A percentile compares a stretch with the other conserved stretches of the same genome.
These are phyloP conservation scores for Plasmodium blacklocki DNA, from an alignment of 169 alveolate genomes.

Conservation along the genomic window DNA sequence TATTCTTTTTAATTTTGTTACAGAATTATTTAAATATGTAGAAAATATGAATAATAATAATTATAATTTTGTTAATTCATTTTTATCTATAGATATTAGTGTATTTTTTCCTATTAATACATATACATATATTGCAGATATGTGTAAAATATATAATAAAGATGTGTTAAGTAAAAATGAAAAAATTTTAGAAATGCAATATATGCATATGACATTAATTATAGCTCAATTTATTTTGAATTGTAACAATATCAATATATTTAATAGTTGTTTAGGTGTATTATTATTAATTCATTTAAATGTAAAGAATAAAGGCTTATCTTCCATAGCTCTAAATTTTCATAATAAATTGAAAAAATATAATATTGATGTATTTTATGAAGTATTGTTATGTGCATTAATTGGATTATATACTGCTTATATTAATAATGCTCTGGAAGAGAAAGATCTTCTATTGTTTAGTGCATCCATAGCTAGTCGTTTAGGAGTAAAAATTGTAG, in stretches of 20 bases:
- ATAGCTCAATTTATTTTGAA: constrained; percentile 75
- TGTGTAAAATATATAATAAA: constrained; percentile 77
- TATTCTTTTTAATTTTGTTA: constrained; percentile 66
- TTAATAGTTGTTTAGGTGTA: constrained; percentile 73
- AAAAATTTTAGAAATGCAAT: constrained; percentile 72
- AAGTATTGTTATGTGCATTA: constrained; percentile 67
- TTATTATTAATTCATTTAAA: constrained; percentile 69
- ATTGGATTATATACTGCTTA: constrained; percentile 75
- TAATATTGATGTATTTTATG: constrained; percentile 60
- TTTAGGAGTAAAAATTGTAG: constrained; percentile 73
- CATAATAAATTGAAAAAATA: constrained; percentile 74
- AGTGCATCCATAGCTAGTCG: constrained; percentile 73
- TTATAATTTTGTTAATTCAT: constrained; percentile 73
- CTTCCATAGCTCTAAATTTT: constrained; percentile 66
- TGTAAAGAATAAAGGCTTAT: constrained; percentile 72
- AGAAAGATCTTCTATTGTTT: constrained; percentile 64
- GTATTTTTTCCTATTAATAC: constrained; percentile 73
- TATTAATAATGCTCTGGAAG: constrained; percentile 70
- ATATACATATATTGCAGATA: constrained; percentile 72
- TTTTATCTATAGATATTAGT: constrained; percentile 65
- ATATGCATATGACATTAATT: constrained; percentile 73
- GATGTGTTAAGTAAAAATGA: constrained; percentile 43
- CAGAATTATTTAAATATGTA: constrained; percentile 72
- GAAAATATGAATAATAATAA: constrained; percentile 75
- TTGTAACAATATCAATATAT: constrained; percentile 70